A percentile compares a stretch with the other conserved stretches of the same genome.
Conservation (phyloP, 2,329 filamentous ascomycete species). For the Venturia aucupariae region DNA sequence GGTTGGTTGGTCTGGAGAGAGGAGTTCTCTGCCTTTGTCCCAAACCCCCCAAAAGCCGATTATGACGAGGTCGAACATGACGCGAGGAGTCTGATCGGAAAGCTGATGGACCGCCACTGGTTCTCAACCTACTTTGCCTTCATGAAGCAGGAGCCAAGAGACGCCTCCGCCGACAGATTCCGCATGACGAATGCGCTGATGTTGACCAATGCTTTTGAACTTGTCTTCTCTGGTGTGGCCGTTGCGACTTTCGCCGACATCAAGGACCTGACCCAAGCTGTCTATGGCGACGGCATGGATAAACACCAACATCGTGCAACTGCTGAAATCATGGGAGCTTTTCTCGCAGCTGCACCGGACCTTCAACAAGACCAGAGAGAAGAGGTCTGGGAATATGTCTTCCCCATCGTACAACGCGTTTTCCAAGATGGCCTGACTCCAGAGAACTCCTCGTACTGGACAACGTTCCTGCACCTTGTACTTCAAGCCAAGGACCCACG, state of each 20-base stretch:
- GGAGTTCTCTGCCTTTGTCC: slow-evolving; percentile 68
- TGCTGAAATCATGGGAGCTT: slow-evolving; percentile 79
- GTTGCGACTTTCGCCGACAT: slow-evolving; percentile 77
- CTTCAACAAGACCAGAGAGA: slow-evolving; percentile 64
- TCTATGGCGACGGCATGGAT: slow-evolving; percentile 88
- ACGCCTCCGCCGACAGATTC: slow-evolving; percentile 73
- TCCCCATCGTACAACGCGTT: slow-evolving; percentile 76
- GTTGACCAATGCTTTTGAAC: slow-evolving; percentile 79
- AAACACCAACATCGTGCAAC: slow-evolving; percentile 97
- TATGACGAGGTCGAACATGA: slow-evolving; percentile 75
- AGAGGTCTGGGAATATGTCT: slow-evolving; percentile 78
- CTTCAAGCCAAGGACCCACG: slow-evolving; percentile 85
- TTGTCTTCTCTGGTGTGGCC: slow-evolving; percentile 74
- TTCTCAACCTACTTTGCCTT: slow-evolving; percentile 81
- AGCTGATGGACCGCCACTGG: slow-evolving; percentile 74
- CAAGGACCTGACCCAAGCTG: slow-evolving; percentile 63
- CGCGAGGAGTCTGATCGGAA: slow-evolving; percentile 70
- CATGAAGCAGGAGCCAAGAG: slow-evolving; percentile 90
- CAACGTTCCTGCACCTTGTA: slow-evolving; percentile 82
- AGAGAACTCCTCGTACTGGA: slow-evolving; percentile 92
- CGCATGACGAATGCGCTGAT: slow-evolving; percentile 80
- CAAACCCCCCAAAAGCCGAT: slow-evolving; percentile 58
- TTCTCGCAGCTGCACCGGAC: slow-evolving; percentile 74
- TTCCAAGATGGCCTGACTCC: slow-evolving; percentile 89
- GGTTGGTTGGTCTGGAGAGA: slow-evolving; percentile 97